Conservation (phyloP, 768 basidiomycete genomes). For the Hydnum rufescens region DNA sequence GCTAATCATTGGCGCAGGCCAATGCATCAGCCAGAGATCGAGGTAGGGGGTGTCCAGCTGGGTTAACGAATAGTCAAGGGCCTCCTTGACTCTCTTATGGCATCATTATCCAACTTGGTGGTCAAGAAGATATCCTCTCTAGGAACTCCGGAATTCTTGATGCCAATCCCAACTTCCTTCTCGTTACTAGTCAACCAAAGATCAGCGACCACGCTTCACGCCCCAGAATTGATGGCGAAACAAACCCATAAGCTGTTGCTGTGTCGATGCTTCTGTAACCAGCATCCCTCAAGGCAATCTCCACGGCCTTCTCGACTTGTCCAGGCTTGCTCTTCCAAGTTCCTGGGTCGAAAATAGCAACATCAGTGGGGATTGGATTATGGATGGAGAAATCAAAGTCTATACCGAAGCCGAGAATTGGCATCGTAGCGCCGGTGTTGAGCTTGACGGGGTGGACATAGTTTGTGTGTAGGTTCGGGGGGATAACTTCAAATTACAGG, state of each 20-base stretch:
- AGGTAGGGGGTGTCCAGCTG: constrained; percentile 10
- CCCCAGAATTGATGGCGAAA: constrained; percentile 23
- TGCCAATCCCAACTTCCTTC: constrained; percentile 39
- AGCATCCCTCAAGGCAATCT: constrained; percentile 14
- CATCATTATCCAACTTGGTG: constrained; percentile 9
- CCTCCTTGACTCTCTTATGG: constrained; percentile 5
- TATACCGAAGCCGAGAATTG: constrained; percentile 61
- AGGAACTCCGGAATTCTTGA: constrained; percentile 6
- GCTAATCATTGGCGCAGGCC: constrained; percentile 8
- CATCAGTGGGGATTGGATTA: neutral
- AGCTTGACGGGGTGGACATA: constrained; percentile 25
- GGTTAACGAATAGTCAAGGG: constrained; percentile 5
- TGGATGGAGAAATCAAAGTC: neutral
- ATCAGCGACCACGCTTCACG: neutral
- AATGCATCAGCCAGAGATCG: constrained; percentile 1
- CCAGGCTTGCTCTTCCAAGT: constrained; percentile 64
- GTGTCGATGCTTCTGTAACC: constrained; percentile 10
- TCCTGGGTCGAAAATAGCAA: constrained; percentile 17
- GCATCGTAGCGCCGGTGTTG: constrained; percentile 33
- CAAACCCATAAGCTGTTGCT: constrained; percentile 48
- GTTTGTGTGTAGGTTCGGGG: constrained; percentile 14
- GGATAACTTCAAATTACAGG: neutral
- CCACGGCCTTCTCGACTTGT: constrained; percentile 27
- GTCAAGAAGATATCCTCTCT: constrained; percentile 8
- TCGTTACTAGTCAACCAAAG: constrained; percentile 21